Evolutionary conservation across 129 eudicot species (phyloP).

Genomic region (Pulicaria dysenterica): DNA sequence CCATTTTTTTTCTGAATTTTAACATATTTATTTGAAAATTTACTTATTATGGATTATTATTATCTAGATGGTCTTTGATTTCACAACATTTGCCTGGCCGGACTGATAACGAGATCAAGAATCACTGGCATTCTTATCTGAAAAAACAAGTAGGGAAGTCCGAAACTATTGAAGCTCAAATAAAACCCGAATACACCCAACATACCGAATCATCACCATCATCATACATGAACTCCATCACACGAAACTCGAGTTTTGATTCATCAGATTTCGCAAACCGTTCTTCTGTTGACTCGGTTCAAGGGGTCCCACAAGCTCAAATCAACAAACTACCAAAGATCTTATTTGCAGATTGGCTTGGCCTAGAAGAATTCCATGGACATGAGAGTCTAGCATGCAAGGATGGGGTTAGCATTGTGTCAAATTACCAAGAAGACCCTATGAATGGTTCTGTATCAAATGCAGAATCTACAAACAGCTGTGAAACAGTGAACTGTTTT

Average conservation of each 20-base stretch:
- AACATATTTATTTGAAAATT: neutral
- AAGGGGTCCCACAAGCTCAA: conserved; percentile 26
- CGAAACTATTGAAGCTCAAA: conserved; percentile 27
- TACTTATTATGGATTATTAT: neutral
- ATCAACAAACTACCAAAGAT: conserved; percentile 52
- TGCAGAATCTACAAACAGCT: conserved; percentile 33
- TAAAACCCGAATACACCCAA: conserved; percentile 20
- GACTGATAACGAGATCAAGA: conserved; percentile 84
- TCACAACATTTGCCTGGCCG: conserved; percentile 84
- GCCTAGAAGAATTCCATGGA: conserved; percentile 47
- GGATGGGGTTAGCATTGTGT: conserved; percentile 16
- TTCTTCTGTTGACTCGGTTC: conserved; percentile 28
- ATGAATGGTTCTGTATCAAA: conserved; percentile 25
- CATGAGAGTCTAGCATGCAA: conserved; percentile 33
- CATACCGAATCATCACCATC: conserved; percentile 34
- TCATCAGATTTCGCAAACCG: conserved; percentile 31
- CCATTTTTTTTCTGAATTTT: neutral
- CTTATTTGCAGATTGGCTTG: conserved; percentile 80
- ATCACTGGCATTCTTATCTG: conserved; percentile 77
- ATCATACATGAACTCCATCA: conserved; percentile 36
- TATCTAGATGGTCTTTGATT: conserved; percentile 73
- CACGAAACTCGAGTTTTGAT: conserved; percentile 36
- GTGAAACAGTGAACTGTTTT: conserved; percentile 25
- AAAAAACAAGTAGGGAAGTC: conserved; percentile 47
- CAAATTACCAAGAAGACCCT: conserved; percentile 35